Percentiles rank a stretch among this genome's conserved stretches.
Conservation (phyloP, 2,329 filamentous ascomycete species). For the Neonectria magnoliae region DNA sequence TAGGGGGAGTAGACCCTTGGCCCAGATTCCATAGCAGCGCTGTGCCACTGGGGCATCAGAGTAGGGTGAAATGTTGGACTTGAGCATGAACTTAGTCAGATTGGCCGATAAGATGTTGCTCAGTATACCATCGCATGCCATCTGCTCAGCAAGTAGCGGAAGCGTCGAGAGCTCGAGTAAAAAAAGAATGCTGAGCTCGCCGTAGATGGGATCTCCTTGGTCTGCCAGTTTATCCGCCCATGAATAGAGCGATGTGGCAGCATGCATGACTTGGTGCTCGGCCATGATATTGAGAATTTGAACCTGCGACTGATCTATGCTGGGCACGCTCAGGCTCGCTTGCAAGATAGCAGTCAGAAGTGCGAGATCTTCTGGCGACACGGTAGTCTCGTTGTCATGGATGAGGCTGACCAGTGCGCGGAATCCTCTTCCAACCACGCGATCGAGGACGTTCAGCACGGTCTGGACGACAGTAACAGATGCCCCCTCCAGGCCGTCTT, state of each 20-base stretch:
- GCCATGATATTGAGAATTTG: conserved; percentile 77
- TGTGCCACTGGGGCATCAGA: conserved; percentile 73
- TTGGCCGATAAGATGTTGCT: conserved; percentile 82
- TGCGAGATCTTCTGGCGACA: conserved; percentile 81
- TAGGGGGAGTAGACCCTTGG: conserved; percentile 85
- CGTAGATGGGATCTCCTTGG: conserved; percentile 87
- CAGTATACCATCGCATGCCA: conserved; percentile 87
- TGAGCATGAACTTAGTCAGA: conserved; percentile 80
- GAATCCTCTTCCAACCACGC: conserved; percentile 84
- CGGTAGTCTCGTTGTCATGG: conserved; percentile 73
- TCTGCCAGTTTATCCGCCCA: conserved; percentile 88
- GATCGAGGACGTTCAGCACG: conserved; percentile 82
- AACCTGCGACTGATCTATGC: conserved; percentile 75
- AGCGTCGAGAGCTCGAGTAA: conserved; percentile 87
- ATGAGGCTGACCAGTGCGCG: conserved; percentile 82
- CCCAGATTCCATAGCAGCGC: conserved; percentile 90
- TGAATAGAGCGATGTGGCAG: conserved; percentile 87
- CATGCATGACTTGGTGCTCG: conserved; percentile 78
- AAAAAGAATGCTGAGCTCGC: conserved; percentile 89
- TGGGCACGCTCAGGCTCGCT: conserved; percentile 81
- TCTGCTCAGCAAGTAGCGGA: conserved; percentile 83
- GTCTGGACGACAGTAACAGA: conserved; percentile 64
- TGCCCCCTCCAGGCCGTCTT: conserved; percentile 47
- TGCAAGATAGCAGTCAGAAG: conserved; percentile 90
- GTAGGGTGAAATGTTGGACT: conserved; percentile 78